Conservation (phyloP, 441 rosid genomes). For the Jatropha podagrica region DNA sequence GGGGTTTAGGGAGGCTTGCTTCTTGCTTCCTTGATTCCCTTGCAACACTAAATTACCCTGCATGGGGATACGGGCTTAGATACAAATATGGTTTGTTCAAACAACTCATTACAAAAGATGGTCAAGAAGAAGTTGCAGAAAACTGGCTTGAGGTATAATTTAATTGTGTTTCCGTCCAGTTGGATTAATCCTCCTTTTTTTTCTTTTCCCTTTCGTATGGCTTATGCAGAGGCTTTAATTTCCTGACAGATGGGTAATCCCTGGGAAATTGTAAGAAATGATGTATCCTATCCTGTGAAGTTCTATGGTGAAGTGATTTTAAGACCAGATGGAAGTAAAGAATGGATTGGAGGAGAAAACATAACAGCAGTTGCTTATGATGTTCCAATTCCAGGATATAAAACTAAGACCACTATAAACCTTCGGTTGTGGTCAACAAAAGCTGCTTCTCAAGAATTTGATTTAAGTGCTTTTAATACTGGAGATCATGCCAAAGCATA, state of each 20-base stretch:
- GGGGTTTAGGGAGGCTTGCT: slow-evolving; percentile 61
- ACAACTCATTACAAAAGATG: slow-evolving; percentile 43
- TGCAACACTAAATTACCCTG: slow-evolving; percentile 67
- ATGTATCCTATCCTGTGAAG: slow-evolving; percentile 40
- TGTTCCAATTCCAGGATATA: slow-evolving; percentile 50
- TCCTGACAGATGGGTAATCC: slow-evolving; percentile 46
- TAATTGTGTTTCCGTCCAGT: neutral
- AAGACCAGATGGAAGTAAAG: slow-evolving; percentile 40
- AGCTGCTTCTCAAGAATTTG: slow-evolving; percentile 38
- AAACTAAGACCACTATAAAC: slow-evolving; percentile 45
- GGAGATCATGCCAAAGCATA: slow-evolving; percentile 50
- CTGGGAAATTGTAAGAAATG: slow-evolving; percentile 46
- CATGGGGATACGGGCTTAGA: slow-evolving; percentile 57
- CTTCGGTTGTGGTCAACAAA: slow-evolving; percentile 51
- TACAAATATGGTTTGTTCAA: slow-evolving; percentile 50
- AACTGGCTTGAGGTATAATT: slow-evolving; percentile 46
- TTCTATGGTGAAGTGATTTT: slow-evolving; percentile 39
- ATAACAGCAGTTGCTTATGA: slow-evolving; percentile 40
- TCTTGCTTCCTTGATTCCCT: slow-evolving; percentile 63
- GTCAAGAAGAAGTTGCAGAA: slow-evolving; percentile 54
- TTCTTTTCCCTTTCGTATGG: too few species aligned
- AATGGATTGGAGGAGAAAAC: slow-evolving; percentile 47
- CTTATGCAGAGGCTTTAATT: too few species aligned
- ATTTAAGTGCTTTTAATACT: slow-evolving; percentile 39
- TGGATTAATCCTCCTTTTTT: neutral